phyloP scores from a whole-genome alignment of 2,329 filamentous ascomycete genomes.

The Grosmannia clavigera region DNA sequence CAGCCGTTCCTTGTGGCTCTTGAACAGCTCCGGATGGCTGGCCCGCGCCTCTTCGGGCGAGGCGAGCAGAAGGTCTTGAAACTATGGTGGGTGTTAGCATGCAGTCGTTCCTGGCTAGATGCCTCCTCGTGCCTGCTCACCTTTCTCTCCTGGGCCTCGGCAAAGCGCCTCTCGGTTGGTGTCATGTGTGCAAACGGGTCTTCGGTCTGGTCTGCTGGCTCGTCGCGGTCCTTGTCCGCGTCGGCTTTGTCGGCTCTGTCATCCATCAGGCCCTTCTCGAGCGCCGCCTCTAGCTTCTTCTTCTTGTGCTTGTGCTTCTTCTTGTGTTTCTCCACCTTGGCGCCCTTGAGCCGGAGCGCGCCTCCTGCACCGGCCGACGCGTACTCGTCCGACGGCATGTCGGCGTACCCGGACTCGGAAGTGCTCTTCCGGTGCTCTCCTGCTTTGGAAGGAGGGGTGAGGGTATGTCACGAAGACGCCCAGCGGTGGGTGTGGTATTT shows the following conservation, averaged over 20 bases:
- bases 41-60: conserved; percentile 24
- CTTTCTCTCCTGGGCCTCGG: conserved; percentile 70
- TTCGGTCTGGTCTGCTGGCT: conserved; percentile 17
- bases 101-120: neutral
- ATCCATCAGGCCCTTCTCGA: conserved; percentile 2
- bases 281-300: conserved; percentile 10
- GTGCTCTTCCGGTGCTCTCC: neutral
- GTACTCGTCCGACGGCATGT: conserved; percentile 69
- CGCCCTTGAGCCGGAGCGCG: conserved; percentile 76
- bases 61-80: conserved; percentile 62
- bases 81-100: conserved; percentile 29
- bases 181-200: conserved; percentile 49
- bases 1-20: conserved; percentile 93
- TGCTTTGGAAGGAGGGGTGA: neutral
- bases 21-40: conserved; percentile 62
- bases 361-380: conserved; percentile 51
- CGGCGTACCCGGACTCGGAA: neutral
- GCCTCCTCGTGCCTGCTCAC: conserved; percentile 18
- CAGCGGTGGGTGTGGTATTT: no score
- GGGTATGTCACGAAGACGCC: no score
- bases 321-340: conserved; percentile 49
- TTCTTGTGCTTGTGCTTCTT: conserved; percentile 45
- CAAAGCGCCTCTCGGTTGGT: conserved; percentile 67
- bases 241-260: conserved; percentile 13
- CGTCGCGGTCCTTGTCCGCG: conserved; percentile 11